phyloP scores from a whole-genome alignment of 306 rosid genomes.

The Dalbergia cochinchinensis region DNA sequence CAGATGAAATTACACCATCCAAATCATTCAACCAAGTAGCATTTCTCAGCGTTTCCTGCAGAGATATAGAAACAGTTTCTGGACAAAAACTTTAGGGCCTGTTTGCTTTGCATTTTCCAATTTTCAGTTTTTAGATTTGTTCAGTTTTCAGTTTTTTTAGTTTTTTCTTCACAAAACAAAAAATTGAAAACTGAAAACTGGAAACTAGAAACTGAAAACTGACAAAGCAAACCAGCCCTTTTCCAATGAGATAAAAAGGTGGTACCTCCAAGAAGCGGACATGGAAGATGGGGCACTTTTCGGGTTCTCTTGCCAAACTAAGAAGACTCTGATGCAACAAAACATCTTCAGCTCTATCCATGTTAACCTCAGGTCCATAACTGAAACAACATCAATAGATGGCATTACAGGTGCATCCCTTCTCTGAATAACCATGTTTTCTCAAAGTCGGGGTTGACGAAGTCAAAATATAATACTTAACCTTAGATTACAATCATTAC shows the following conservation, averaged over 20 bases:
- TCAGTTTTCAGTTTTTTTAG: too few species aligned
- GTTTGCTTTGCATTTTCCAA: too few species aligned
- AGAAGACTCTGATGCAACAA: slow-evolving; percentile 87
- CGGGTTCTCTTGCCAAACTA: slow-evolving; percentile 84
- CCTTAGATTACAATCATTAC: not conserved
- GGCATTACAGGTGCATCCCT: slow-evolving; percentile 39
- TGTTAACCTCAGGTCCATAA: slow-evolving; percentile 92
- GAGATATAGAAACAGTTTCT: not conserved
- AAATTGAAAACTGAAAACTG: too few species aligned
- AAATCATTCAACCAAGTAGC: slow-evolving; percentile 3
- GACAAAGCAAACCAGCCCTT: too few species aligned
- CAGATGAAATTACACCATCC: not conserved
- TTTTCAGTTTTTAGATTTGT: too few species aligned
- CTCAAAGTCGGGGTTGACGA: not conserved
- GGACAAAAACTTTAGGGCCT: not conserved
- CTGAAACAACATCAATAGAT: slow-evolving; percentile 60
- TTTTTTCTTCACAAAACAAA: too few species aligned
- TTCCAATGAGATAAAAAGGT: slow-evolving; percentile 34
- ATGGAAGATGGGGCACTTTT: slow-evolving; percentile 87
- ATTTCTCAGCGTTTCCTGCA: slow-evolving; percentile 4
- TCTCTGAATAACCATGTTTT: slow-evolving; percentile 2
- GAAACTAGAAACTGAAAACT: too few species aligned
- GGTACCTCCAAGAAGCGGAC: slow-evolving; percentile 92
- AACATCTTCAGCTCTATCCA: slow-evolving; percentile 96
- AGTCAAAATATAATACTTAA: not conserved